Evolutionary conservation across 2,329 filamentous ascomycete genomes (phyloP), one percentile per base, ranked within the genome.

Genomic region (Ophiostoma sp.): DNA sequence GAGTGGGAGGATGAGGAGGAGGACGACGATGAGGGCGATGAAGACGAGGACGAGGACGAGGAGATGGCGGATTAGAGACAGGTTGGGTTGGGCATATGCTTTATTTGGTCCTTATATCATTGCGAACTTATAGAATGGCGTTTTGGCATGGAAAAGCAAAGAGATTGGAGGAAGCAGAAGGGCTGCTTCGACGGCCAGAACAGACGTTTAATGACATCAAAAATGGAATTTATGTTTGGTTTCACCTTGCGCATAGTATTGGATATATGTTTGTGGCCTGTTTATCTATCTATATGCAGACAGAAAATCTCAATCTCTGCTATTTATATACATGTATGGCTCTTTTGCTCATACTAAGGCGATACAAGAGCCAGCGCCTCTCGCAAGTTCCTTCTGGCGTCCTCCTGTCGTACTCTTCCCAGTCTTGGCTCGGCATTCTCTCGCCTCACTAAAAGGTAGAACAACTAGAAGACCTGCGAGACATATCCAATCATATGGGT

Each of bases 1-100:
- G 85, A 83, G 57, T 82, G 83, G 28, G 84, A 80, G 3, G 82
- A 82, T 0, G 84, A 84, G 25, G 84, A 87, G 73, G 87, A 88
- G 48, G 89, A 88, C 73, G 88, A 87, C 74, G 88, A 87, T 75
- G 84, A 78, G 7, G 82, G 82, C 8, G 82, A 81, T 31, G 83
- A 87, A 70, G 85, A 84, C 33, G 74, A 85, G 80, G 81, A 92
- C 15, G 55, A 73, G 28, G 72, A 74, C 83, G 75, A 84, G 75
- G 73, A 74, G 48, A 73, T 73, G 69, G 17, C 70, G 59, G 66
- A 68, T 8, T 70, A 55, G 45, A 33, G 25, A 8, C 17, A 28
- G 19, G 6, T 22, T 2, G 39, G 5, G 2, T n/a, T 33, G 42
- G 28, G n/a, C 31, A 33, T 66, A 33, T 22, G 2, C 39, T 3